Percentiles rank a stretch among this genome's conserved stretches.
phyloP scores from a whole-genome alignment of 148 eudicot species.

The Amaranthus cruentus region DNA sequence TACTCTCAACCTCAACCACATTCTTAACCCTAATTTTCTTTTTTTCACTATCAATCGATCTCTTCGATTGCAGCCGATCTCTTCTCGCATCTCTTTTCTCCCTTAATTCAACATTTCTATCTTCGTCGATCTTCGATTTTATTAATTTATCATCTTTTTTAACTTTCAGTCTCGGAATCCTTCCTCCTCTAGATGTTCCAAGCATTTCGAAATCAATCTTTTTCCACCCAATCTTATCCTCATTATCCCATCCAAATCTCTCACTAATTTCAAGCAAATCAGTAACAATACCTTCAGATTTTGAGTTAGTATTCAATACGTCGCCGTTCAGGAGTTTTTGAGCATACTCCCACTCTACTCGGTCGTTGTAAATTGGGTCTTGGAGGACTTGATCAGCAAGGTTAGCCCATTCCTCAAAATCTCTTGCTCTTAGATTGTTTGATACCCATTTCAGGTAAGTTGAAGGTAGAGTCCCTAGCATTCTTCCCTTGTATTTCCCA shows the following conservation, averaged over 20 bases:
- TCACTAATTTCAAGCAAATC: conserved; percentile 54
- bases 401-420: conserved; percentile 56
- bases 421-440: conserved; percentile 49
- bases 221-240: conserved; percentile 63
- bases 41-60: conserved; percentile 3
- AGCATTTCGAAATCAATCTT: conserved; percentile 53
- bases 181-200: conserved; percentile 68
- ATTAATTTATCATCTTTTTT: background rate
- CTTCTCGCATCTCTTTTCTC: conserved; percentile 46
- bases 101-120: conserved; percentile 10
- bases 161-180: conserved; percentile 53
- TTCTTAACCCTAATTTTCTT: background rate
- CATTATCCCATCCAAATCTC: conserved; percentile 84
- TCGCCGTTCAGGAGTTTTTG: conserved; percentile 50
- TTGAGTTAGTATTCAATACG: background rate
- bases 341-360: conserved; percentile 82
- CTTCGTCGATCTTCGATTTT: conserved; percentile 9
- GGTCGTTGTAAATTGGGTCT: conserved; percentile 73
- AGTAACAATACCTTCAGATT: conserved; percentile 25
- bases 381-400: conserved; percentile 62
- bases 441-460: conserved; percentile 73
- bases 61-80: conserved; percentile 46
- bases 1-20: conserved; percentile 2
- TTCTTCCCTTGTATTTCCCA: conserved; percentile 69
- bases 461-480: conserved; percentile 72